Base-by-base conservation (phyloP, 139 green algal genomes). In the Chlamydomonas incerta region DNA sequence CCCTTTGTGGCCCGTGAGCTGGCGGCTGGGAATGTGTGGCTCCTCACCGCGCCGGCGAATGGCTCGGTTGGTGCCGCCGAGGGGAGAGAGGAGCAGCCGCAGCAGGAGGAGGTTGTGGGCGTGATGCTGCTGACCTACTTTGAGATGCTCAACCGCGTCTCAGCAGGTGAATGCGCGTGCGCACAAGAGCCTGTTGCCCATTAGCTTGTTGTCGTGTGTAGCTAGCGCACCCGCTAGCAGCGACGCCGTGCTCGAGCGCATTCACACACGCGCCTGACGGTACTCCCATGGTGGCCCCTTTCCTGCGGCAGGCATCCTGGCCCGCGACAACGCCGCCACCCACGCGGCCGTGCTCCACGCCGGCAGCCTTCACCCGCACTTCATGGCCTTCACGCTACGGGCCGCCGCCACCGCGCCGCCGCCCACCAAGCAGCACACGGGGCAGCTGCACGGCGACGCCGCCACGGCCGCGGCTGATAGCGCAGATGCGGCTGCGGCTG, bases 281-380 rank as follows among this genome's bases (percentile, higher is more conserved):
- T n/a, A n/a, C n/a, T n/a, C n/a, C n/a, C n/a, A n/a, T n/a, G n/a
- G n/a, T n/a, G n/a, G n/a, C n/a, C n/a, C n/a, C n/a, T n/a, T n/a
- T n/a, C n/a, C n/a, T n/a, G n/a, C n/a, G n/a, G n/a, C 75, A 83
- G 77, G 77, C 24, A 65, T 83, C 77, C 47, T 83, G 63, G 77
- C 77, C 0, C 62, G 77, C 10, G 47, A 55, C 62, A 83, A 74
- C 63, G 41, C 63, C 29, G 77, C 41, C 2, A 28, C 29, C 3
- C 77, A 83, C 41, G 62, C 77, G 13, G 77, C 77, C 46, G 26
- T 83, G 13, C 37, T 47, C 3, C 63, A 74, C 23, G 62, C 77
- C 0, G 41, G 41, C 41, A 28, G 46, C 41, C 62, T 83, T 28
- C 77, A 83, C 33, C 77, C 77, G 1, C 46, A 74, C 63, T 74